A percentile compares a stretch with the other conserved stretches of the same genome.
Evolutionary conservation across 257 asterid species (phyloP).

Genomic region (Verbena officinalis): DNA sequence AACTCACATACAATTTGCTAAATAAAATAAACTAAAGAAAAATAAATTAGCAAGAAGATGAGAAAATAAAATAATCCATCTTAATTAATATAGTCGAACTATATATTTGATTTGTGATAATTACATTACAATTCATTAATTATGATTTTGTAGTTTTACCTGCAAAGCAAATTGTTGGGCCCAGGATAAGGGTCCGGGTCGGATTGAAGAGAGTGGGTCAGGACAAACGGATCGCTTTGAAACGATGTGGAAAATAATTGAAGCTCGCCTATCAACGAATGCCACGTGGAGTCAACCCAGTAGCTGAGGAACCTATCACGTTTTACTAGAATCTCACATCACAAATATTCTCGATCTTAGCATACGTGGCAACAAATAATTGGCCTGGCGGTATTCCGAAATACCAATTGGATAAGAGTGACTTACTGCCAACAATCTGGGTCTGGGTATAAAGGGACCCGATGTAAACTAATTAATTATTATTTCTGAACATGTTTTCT

Average conservation of each 20-base stretch:
- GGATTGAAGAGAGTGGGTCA: background rate
- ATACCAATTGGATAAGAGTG: background rate
- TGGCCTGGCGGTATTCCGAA: constrained; percentile 3
- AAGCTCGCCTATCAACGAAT: background rate
- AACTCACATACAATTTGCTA: no score
- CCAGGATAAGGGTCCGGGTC: constrained; percentile 2
- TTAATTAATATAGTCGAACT: no score
- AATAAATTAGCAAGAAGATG: no score
- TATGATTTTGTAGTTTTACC: background rate
- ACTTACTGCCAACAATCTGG: background rate
- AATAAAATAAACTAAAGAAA: no score
- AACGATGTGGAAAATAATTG: background rate
- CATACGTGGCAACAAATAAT: background rate
- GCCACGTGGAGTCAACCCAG: constrained; percentile 11
- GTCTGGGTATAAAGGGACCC: background rate
- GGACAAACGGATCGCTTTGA: constrained; percentile 5
- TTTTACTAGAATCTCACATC: background rate
- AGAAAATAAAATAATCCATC: no score
- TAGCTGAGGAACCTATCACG: constrained; percentile 17
- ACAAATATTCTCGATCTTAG: background rate
- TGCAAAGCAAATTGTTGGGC: constrained; percentile 9
- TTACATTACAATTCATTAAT: no score
- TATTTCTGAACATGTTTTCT: no score
- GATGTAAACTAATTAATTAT: no score
- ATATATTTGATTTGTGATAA: no score